These are phyloP conservation scores for Silene conica DNA, from an alignment of 148 eudicot genomes.

Conservation along the genomic window DNA sequence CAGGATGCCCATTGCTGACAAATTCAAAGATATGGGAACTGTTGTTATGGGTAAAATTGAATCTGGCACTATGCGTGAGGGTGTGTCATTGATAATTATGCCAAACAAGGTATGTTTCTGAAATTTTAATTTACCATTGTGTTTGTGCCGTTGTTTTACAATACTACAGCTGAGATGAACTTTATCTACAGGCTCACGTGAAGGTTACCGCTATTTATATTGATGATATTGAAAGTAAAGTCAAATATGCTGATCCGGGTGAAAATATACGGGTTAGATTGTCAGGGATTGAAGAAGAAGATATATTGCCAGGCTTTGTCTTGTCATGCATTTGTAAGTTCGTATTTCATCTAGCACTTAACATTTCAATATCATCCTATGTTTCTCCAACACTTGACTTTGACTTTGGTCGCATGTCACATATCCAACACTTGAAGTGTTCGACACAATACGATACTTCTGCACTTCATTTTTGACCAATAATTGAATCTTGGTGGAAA, in stretches of 20 bases:
- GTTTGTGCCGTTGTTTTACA: background rate
- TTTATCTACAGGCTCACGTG: conserved; percentile 59
- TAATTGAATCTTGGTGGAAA: no score
- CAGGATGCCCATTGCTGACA: conserved; percentile 78
- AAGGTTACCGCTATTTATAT: conserved; percentile 63
- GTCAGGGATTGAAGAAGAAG: conserved; percentile 90
- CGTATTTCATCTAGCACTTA: background rate
- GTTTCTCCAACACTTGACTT: no score
- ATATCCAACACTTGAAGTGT: no score
- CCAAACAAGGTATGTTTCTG: conserved; percentile 68
- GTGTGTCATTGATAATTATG: conserved; percentile 67
- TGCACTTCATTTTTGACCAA: no score
- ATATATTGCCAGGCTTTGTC: conserved; percentile 72
- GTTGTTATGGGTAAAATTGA: conserved; percentile 94
- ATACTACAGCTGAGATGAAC: background rate
- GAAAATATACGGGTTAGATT: conserved; percentile 80
- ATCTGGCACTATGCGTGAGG: conserved; percentile 81
- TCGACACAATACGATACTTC: no score
- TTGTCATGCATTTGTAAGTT: conserved; percentile 58
- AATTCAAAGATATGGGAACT: conserved; percentile 88
- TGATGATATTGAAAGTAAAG: conserved; percentile 60
- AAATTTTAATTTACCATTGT: background rate
- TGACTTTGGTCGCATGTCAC: no score
- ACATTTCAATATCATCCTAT: background rate
- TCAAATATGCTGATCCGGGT: conserved; percentile 75